phyloP scores from a whole-genome alignment of 2,329 filamentous ascomycete species.

The Penicillium psychrosexuale region DNA sequence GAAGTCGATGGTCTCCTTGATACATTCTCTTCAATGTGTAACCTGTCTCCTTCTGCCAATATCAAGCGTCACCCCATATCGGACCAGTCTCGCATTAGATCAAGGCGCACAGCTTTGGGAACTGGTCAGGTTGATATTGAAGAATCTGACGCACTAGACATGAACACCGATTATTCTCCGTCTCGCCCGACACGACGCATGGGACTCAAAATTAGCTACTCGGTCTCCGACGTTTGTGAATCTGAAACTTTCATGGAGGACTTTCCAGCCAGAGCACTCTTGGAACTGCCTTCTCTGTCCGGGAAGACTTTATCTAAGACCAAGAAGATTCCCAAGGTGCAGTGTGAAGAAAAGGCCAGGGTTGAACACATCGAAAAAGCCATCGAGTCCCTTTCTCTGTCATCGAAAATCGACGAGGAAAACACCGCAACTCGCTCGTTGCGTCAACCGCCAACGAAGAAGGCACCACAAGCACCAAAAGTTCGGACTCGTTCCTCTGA shows the following conservation, averaged over 20 bases:
- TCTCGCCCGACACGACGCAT: not conserved
- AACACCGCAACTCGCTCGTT: not conserved
- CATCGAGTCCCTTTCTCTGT: constrained; percentile 21
- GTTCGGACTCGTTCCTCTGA: not conserved
- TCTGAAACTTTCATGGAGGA: not conserved
- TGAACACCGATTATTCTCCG: constrained; percentile 4
- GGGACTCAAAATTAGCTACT: constrained; percentile 25
- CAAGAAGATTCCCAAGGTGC: not conserved
- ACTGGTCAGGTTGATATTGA: constrained; percentile 12
- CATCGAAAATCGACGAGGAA: not conserved
- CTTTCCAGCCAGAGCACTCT: not conserved
- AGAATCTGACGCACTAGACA: constrained; percentile 3
- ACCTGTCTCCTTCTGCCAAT: constrained; percentile 14
- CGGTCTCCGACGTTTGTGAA: constrained; percentile 13
- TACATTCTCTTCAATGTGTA: constrained; percentile 26
- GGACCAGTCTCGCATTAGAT: constrained; percentile 8
- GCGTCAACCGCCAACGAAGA: not conserved
- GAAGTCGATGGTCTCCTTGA: constrained; percentile 27
- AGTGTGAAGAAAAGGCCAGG: not conserved
- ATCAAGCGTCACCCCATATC: constrained; percentile 24
- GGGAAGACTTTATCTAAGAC: not conserved
- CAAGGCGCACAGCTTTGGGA: constrained; percentile 6
- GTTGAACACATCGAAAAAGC: constrained; percentile 20
- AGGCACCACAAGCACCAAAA: not conserved
- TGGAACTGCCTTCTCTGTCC: not conserved